Evolutionary conservation across 345 rosid species (phyloP).

Genomic region (Jatropha curcas): DNA sequence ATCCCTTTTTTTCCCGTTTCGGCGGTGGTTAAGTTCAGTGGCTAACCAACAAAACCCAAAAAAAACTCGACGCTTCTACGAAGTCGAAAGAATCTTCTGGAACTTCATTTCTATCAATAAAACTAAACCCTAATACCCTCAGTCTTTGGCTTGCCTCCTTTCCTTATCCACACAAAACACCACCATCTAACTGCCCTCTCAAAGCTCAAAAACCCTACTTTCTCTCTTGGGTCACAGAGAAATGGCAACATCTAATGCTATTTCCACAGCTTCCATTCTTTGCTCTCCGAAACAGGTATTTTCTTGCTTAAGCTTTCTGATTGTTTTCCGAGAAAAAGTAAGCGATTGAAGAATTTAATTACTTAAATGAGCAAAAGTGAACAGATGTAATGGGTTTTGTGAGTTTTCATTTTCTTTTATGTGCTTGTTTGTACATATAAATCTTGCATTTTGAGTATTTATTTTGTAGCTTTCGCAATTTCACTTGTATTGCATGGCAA

Average conservation of each 20-base stretch:
- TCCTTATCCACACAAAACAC: constrained; percentile 40
- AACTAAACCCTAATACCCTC: constrained; percentile 53
- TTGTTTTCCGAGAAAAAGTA: not conserved
- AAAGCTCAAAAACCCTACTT: constrained; percentile 4
- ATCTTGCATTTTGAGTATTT: not conserved
- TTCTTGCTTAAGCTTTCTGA: not conserved
- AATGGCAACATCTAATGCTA: constrained; percentile 84
- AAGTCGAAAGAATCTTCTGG: constrained; percentile 60
- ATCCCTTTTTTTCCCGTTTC: too few species aligned
- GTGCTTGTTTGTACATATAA: not conserved
- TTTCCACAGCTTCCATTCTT: constrained; percentile 63
- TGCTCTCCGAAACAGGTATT: constrained; percentile 73
- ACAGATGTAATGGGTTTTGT: not conserved
- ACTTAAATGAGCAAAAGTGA: not conserved
- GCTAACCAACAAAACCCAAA: too few species aligned
- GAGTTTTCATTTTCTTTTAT: not conserved
- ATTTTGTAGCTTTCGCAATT: not conserved
- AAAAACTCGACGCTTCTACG: constrained; percentile 31
- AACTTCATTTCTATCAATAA: constrained; percentile 32
- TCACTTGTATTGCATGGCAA: not conserved
- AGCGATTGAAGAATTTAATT: not conserved
- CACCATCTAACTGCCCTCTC: not conserved
- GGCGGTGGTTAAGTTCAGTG: too few species aligned
- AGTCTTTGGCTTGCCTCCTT: constrained; percentile 5
- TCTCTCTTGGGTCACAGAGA: not conserved